These are phyloP conservation scores for Mycena galericulata DNA, from an alignment of 768 basidiomycete species.

Conservation along the genomic window DNA sequence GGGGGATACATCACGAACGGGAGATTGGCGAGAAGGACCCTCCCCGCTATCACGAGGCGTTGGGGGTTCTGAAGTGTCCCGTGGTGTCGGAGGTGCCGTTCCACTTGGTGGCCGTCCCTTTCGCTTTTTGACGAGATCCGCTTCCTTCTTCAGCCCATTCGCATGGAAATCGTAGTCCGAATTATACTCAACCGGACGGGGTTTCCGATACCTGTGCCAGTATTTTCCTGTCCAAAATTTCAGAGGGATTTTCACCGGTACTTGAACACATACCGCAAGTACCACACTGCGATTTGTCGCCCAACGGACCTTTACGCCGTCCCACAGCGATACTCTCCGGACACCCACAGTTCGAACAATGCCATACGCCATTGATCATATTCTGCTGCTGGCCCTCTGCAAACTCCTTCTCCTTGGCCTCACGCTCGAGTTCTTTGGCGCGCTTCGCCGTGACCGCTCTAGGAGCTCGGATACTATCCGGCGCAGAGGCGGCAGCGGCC, in stretches of 20 bases:
- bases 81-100: constrained; percentile 53
- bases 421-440: constrained; percentile 80
- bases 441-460: constrained; percentile 69
- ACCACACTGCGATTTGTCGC: constrained; percentile 92
- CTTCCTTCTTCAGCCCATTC: constrained; percentile 63
- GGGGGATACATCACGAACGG: constrained; percentile 69
- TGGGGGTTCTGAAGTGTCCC: constrained; percentile 61
- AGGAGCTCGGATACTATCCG: constrained; percentile 61
- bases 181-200: constrained; percentile 85
- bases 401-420: constrained; percentile 87
- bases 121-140: constrained; percentile 63
- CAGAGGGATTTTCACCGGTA: constrained; percentile 19
- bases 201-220: constrained; percentile 88
- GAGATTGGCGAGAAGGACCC: constrained; percentile 48
- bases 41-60: constrained; percentile 57
- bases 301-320: constrained; percentile 88
- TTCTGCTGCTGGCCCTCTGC: constrained; percentile 87
- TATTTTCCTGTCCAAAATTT: constrained; percentile 73
- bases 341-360: constrained; percentile 95
- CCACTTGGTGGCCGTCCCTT: constrained; percentile 61
- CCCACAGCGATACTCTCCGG: constrained; percentile 90
- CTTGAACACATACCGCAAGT: constrained; percentile 80
- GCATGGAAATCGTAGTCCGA: constrained; percentile 77
- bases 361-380: constrained; percentile 89
- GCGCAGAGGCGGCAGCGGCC: constrained; percentile 41